Conservation (phyloP, 139 green algal genomes). For the Chlorella sp. region DNA sequence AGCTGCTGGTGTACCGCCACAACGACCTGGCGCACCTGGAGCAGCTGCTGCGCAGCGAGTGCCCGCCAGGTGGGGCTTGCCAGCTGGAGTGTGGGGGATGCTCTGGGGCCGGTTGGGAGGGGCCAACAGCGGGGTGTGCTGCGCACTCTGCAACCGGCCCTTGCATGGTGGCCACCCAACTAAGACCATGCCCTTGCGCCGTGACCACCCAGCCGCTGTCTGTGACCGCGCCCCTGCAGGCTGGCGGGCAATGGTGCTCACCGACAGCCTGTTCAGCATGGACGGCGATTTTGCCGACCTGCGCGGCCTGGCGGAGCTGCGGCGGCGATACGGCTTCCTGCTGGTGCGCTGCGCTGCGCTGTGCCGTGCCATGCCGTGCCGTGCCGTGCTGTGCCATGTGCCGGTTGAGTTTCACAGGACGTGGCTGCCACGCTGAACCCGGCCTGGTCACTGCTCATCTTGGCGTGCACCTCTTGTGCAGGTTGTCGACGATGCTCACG, state of each 20-base stretch:
- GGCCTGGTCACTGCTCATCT: not conserved
- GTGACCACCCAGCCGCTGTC: too few relatives aligned
- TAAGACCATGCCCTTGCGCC: too few relatives aligned
- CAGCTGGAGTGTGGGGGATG: too few relatives aligned
- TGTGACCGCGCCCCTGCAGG: not conserved
- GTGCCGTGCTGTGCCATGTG: not conserved
- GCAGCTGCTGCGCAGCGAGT: slow-evolving; percentile 49
- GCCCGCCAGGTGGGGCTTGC: not conserved
- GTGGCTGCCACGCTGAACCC: not conserved
- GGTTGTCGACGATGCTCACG: slow-evolving; percentile 94
- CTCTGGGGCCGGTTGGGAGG: too few relatives aligned
- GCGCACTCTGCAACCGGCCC: too few relatives aligned
- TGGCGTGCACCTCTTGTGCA: not conserved
- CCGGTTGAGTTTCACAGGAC: not conserved
- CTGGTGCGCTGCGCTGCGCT: slow-evolving; percentile 49
- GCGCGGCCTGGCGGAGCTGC: slow-evolving; percentile 70
- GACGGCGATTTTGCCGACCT: slow-evolving; percentile 93
- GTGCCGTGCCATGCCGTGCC: not conserved
- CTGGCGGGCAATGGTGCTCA: slow-evolving; percentile 79
- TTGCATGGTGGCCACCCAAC: too few relatives aligned
- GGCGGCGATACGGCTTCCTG: slow-evolving; percentile 80
- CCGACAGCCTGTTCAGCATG: slow-evolving; percentile 95
- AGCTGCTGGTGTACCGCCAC: slow-evolving; percentile 86
- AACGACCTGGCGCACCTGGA: slow-evolving; percentile 91
- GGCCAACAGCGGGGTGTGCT: too few relatives aligned